Base-by-base conservation (phyloP, 208 protist species). In the Leishmania martiniquensis region DNA sequence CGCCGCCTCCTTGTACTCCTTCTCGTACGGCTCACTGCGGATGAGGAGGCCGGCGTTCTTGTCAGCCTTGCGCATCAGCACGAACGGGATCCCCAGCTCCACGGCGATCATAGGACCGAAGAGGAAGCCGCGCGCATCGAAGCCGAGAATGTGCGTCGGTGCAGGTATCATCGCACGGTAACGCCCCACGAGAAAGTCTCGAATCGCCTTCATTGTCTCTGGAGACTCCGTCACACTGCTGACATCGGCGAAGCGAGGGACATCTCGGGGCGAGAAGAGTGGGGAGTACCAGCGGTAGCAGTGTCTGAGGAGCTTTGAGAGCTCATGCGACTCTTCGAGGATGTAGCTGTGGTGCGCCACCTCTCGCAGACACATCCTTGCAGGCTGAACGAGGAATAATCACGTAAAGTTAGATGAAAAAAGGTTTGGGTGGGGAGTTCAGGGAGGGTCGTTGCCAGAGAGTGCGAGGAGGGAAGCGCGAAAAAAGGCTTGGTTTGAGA, bases 51-150 rank as follows among this genome's bases (percentile, higher is more conserved):
- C 95, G 3, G 95, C 88, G 77, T 91, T 95, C 81, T 97, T 97
- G 32, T 87, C 87, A 10, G 90, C 86, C 80, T 98, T 98, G 39
- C 96, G 88, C 82, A 98, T 89, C 17, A 98, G 86, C n/a, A 98
- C 93, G 85, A 97, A 98, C 15, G 93, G 92, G 52, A 98, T 87
- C 29, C 87, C 89, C 2, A 98, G 91, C 77, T 94, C 94, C 9
- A 96, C 87, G 13, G 96, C 93, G 52, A 98, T 87, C 82, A 96
- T 91, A 1, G 96, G 85, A 10, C 94, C 95, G 62, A 98, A 88
- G 51, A 98, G 83, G 62, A 98, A 98, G 1, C 96, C 96, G 60
- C 95, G 89, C 32, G 94, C 94, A 70, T 98, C 96, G 80, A 97
- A 97, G 60, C 94, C 94, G 73, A 95, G 77, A 49, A 98, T 88